Conservation (phyloP, 148 eudicot species). For the Hydrangea macrophylla region DNA sequence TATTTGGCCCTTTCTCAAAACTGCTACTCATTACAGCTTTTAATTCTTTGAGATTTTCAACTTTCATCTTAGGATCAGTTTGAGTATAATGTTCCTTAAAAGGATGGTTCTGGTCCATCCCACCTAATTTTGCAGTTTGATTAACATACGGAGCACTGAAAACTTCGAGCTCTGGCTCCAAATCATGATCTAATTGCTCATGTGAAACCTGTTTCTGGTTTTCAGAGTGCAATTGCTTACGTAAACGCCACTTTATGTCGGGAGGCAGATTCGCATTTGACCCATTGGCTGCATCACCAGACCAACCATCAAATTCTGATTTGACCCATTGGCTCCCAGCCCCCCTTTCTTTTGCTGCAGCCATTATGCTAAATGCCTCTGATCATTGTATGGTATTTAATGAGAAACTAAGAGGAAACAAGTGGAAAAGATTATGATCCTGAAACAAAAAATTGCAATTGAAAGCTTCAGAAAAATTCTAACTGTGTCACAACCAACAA, state of each 20-base stretch:
- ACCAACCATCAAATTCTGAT: slow-evolving; percentile 12
- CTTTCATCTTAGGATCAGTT: slow-evolving; percentile 4
- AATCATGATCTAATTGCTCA: slow-evolving; percentile 18
- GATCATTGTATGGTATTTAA: neutral
- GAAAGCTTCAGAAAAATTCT: neutral
- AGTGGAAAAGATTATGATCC: neutral
- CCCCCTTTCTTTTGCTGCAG: slow-evolving; percentile 9
- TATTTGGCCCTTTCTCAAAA: neutral
- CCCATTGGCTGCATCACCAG: slow-evolving; percentile 15
- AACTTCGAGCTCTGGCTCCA: slow-evolving; percentile 11
- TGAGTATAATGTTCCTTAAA: slow-evolving; percentile 15
- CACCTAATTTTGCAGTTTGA: neutral
- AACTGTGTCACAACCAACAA: neutral
- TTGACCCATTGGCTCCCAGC: neutral
- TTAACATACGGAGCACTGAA: slow-evolving; percentile 1
- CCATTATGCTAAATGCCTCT: slow-evolving; percentile 9
- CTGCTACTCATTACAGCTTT: slow-evolving; percentile 5
- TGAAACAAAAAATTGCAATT: neutral
- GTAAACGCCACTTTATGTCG: slow-evolving; percentile 19
- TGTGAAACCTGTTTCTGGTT: neutral
- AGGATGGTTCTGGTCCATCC: slow-evolving; percentile 13
- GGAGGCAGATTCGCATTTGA: slow-evolving; percentile 8
- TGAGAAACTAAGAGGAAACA: neutral
- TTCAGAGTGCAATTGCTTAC: slow-evolving; percentile 8
- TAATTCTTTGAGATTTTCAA: slow-evolving; percentile 11